Conservation (phyloP, 495 filamentous ascomycete species). For the Penicillium paxilli region DNA sequence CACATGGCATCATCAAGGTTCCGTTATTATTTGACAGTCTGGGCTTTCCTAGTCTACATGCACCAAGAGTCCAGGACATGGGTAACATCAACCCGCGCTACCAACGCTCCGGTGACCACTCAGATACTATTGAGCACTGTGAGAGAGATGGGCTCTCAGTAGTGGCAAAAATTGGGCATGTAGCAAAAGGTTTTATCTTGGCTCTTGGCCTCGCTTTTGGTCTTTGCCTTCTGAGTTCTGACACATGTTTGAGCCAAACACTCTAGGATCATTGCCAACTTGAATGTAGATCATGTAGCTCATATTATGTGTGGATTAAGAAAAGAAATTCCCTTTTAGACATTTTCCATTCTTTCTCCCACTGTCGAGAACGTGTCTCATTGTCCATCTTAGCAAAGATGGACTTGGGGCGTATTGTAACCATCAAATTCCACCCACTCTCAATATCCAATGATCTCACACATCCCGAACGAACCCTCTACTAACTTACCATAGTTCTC, state of each 20-base stretch:
- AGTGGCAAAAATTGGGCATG: background rate
- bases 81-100: background rate
- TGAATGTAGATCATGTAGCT: no score
- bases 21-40: background rate
- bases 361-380: no score
- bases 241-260: no score
- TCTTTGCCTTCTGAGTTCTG: no score
- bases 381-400: no score
- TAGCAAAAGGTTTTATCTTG: background rate
- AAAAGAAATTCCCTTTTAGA: no score
- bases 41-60: background rate
- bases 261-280: no score
- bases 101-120: background rate
- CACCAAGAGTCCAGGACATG: background rate
- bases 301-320: no score
- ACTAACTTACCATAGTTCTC: background rate
- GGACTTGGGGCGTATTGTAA: background rate
- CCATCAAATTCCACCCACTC: background rate
- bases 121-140: background rate
- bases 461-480: background rate
- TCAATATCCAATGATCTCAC: no score
- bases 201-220: background rate
- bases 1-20: constrained; percentile 15
- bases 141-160: no score
- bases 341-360: no score